These are phyloP conservation scores for Cyclotella kingstonii DNA, from an alignment of 108 stramenopile genomes.

Conservation along the genomic window DNA sequence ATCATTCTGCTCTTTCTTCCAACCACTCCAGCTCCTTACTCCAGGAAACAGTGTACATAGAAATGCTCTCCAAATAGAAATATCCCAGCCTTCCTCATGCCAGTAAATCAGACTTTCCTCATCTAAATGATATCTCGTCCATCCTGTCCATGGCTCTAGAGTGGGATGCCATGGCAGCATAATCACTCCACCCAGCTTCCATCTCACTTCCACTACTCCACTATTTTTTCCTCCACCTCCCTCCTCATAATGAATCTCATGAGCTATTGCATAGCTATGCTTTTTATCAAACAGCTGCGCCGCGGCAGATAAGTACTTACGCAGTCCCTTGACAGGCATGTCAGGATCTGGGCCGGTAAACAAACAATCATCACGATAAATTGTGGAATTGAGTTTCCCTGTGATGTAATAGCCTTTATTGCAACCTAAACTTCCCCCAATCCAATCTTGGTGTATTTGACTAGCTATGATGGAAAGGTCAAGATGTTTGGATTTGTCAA, in stretches of 20 bases:
- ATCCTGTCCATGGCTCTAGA: conserved; percentile 62
- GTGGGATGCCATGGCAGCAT: conserved; percentile 74
- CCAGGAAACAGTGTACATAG: conserved; percentile 56
- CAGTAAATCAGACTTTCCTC: conserved; percentile 53
- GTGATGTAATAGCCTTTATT: conserved; percentile 86
- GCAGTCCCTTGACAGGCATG: conserved; percentile 81
- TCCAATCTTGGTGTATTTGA: conserved; percentile 33
- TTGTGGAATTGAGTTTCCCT: conserved; percentile 63
- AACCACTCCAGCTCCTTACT: conserved; percentile 15
- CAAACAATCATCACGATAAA: conserved; percentile 79
- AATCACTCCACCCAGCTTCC: conserved; percentile 56
- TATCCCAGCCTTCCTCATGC: conserved; percentile 78
- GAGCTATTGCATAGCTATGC: conserved; percentile 53
- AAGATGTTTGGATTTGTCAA: conserved; percentile 35
- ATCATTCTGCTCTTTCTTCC: no score
- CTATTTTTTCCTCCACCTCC: conserved; percentile 2
- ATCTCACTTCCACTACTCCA: conserved; percentile 49
- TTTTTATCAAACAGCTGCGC: conserved; percentile 67
- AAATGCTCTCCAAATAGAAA: conserved; percentile 75
- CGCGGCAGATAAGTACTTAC: conserved; percentile 80
- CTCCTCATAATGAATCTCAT: conserved; percentile 22
- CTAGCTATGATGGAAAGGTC: conserved; percentile 15
- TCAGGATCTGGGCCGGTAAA: conserved; percentile 88
- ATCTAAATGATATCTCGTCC: conserved; percentile 68
- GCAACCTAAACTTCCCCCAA: neutral